Conservation (phyloP, 2,329 filamentous ascomycete genomes). For the Zopfia rhizophila region DNA sequence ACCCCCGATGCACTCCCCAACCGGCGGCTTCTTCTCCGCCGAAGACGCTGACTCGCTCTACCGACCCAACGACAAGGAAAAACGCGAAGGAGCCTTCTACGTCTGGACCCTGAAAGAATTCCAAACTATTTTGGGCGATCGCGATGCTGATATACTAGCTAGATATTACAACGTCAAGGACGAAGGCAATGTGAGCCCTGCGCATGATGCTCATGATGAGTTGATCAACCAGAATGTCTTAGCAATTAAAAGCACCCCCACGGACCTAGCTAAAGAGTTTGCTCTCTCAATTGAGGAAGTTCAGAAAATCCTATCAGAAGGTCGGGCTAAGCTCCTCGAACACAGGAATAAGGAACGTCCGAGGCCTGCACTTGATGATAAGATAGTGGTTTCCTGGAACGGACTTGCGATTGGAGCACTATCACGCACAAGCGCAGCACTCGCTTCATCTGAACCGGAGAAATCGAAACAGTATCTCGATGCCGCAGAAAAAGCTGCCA, state of each 20-base stretch:
- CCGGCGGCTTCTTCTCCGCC: constrained; percentile 84
- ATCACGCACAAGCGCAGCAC: constrained; percentile 75
- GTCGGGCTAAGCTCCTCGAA: constrained; percentile 73
- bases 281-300: constrained; percentile 76
- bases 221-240: constrained; percentile 95
- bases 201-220: constrained; percentile 90
- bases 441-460: constrained; percentile 69
- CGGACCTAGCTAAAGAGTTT: constrained; percentile 78
- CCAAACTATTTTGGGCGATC: constrained; percentile 75
- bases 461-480: constrained; percentile 70
- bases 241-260: constrained; percentile 73
- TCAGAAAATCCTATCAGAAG: constrained; percentile 71
- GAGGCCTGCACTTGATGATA: constrained; percentile 83
- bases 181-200: constrained; percentile 85
- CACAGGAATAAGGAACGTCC: constrained; percentile 80
- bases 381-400: constrained; percentile 88
- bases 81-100: constrained; percentile 92
- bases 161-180: constrained; percentile 85
- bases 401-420: constrained; percentile 86
- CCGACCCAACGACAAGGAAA: constrained; percentile 77
- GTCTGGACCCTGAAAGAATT: constrained; percentile 93
- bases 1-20: constrained; percentile 71
- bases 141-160: constrained; percentile 78
- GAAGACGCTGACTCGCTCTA: constrained; percentile 90
- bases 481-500: constrained; percentile 74